A percentile compares a stretch with the other conserved stretches of the same genome.
Evolutionary conservation across 495 filamentous ascomycete genomes (phyloP).

Genomic region (Hypoxylon fragiforme): DNA sequence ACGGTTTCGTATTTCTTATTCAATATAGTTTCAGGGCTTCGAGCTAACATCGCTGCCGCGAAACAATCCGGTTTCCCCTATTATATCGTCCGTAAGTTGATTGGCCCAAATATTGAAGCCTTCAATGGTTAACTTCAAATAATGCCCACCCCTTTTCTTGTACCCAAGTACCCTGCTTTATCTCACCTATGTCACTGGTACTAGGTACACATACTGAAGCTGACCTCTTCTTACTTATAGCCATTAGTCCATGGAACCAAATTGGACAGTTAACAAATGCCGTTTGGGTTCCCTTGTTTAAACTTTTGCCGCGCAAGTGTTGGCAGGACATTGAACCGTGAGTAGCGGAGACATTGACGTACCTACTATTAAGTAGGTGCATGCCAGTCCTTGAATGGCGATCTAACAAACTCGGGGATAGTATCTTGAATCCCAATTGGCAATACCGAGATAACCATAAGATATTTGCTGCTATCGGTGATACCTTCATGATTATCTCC

Average conservation of each 20-base stretch:
- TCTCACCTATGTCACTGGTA: too few species aligned
- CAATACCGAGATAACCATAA: conserved; percentile 39
- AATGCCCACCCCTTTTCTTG: too few species aligned
- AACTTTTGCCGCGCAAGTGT: conserved; percentile 49
- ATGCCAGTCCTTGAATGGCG: not conserved
- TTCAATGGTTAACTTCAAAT: not conserved
- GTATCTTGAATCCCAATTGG: conserved; percentile 44
- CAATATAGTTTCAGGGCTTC: conserved; percentile 36
- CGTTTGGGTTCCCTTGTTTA: conserved; percentile 54
- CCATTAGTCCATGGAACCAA: conserved; percentile 46
- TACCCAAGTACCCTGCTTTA: too few species aligned
- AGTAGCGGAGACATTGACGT: conserved; percentile 38
- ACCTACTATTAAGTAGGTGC: too few species aligned
- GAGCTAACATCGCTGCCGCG: conserved; percentile 48
- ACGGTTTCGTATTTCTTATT: conserved; percentile 25
- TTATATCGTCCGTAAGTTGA: conserved; percentile 49
- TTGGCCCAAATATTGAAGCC: too few species aligned
- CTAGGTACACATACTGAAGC: too few species aligned
- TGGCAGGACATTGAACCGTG: conserved; percentile 48
- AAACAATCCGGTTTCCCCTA: conserved; percentile 50
- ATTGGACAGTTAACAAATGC: conserved; percentile 53
- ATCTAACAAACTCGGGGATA: conserved; percentile 18
- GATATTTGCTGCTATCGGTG: conserved; percentile 43
- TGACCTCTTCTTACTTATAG: conserved; percentile 30
- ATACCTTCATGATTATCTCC: conserved; percentile 58